Conservation (phyloP, 2,329 filamentous ascomycete species). For the Trichoderma gracile region DNA sequence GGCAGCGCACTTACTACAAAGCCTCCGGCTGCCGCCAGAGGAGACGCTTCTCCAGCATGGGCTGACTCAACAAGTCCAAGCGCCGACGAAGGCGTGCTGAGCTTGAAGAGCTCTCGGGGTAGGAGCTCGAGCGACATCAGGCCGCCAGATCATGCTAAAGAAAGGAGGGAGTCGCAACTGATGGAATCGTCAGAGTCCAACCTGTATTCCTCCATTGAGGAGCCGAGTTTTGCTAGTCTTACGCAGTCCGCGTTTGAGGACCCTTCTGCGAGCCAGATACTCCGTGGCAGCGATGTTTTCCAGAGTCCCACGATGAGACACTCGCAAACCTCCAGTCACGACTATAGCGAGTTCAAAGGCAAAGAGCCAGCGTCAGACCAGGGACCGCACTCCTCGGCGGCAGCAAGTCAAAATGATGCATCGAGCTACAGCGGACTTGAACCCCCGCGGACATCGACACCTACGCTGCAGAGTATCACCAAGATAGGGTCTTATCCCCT, state of each 20-base stretch:
- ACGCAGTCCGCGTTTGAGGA: slow-evolving; percentile 71
- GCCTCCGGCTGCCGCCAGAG: slow-evolving; percentile 59
- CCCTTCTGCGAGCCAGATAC: slow-evolving; percentile 86
- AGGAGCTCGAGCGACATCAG: slow-evolving; percentile 66
- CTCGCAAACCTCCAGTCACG: slow-evolving; percentile 44
- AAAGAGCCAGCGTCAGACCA: slow-evolving; percentile 28
- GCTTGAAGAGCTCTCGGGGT: slow-evolving; percentile 49
- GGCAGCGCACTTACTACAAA: slow-evolving; percentile 43
- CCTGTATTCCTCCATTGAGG: slow-evolving; percentile 69
- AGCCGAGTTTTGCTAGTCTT: slow-evolving; percentile 70
- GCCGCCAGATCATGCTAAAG: slow-evolving; percentile 51
- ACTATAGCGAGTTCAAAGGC: slow-evolving; percentile 25
- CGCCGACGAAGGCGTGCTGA: slow-evolving; percentile 51
- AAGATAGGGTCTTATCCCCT: slow-evolving; percentile 73
- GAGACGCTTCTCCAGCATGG: slow-evolving; percentile 58
- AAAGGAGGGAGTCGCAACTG: slow-evolving; percentile 49
- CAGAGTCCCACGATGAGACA: slow-evolving; percentile 70
- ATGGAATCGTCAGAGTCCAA: slow-evolving; percentile 73
- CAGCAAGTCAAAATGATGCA: slow-evolving; percentile 43
- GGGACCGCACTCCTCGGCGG: slow-evolving; percentile 31
- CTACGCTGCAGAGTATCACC: slow-evolving; percentile 54
- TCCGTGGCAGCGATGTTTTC: slow-evolving; percentile 86
- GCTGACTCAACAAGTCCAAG: slow-evolving; percentile 50
- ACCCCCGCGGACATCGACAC: slow-evolving; percentile 37
- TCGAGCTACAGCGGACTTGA: slow-evolving; percentile 33